Base-by-base conservation (phyloP, 2,329 filamentous ascomycete genomes). In the Fusarium praegraminearum region DNA sequence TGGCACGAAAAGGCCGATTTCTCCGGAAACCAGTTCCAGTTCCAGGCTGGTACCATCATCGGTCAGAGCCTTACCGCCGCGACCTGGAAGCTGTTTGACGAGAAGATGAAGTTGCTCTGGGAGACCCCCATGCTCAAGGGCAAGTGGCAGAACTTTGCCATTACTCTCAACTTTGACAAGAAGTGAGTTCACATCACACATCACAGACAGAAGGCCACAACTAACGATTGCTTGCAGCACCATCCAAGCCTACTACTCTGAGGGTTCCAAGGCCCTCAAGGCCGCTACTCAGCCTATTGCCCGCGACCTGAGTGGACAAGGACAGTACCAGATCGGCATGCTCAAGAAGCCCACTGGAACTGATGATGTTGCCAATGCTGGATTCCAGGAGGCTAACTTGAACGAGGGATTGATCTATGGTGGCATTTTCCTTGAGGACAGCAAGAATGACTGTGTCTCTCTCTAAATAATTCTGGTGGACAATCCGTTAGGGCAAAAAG, bases 301-400 rank as follows among this genome's bases (percentile, higher is more conserved):
- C 69, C 82, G 88, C 69, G 80, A 88, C 57, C 81, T 65, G 54
- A 66, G 82, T 41, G 88, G 88, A 7, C 82, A 84, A 57, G 88
- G 88, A 24, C 87, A 90, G 75, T 89, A 84, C 76, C 88, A 90
- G 75, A 84, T 90, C 53, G 88, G 88, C 36, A 75, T 89, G 2
- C 79, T 90, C 62, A 90, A 90, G 83, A 90, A 89, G 81, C 83
- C 85, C 8, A 81, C 84, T 49, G 80, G 84, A 56, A 78, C 77
- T 33, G 74, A 70, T 46, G 83, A 87, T 70, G 80, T 86, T 40
- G 81, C 80, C 45, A 83, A 82, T 73, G 74, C 80, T 40, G 86
- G 84, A 7, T 81, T 79, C 69, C 86, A 88, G 74, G 78, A 80
- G 63, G 68, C 78, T 12, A 81, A 78, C 26, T 83, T 87, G 59